These are phyloP conservation scores for Debaryomyces coudertii DNA, from an alignment of 1,139 yeast species.

Conservation along the genomic window DNA sequence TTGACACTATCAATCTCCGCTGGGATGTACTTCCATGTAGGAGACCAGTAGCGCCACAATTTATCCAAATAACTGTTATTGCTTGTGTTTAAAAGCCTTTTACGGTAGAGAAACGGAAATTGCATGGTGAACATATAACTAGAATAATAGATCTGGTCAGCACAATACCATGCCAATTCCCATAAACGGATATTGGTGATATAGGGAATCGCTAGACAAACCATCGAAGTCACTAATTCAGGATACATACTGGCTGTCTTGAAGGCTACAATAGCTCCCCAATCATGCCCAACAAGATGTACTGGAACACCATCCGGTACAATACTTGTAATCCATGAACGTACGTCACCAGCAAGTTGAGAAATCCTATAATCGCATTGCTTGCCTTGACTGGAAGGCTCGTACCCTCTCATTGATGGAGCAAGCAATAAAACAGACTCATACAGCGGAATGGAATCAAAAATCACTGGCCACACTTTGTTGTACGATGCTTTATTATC, in stretches of 20 bases:
- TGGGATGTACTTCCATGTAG: constrained; percentile 35
- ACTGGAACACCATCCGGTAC: constrained; percentile 30
- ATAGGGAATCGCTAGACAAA: constrained; percentile 46
- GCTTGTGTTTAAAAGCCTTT: constrained; percentile 22
- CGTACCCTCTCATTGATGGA: constrained; percentile 49
- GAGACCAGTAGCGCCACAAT: constrained; percentile 49
- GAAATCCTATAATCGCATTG: constrained; percentile 29
- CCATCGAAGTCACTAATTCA: constrained; percentile 38
- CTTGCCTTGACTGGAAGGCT: constrained; percentile 36
- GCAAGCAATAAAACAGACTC: constrained; percentile 32
- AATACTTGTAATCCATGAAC: constrained; percentile 35
- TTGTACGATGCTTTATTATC: constrained; percentile 39
- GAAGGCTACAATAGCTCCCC: constrained; percentile 48
- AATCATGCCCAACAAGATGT: constrained; percentile 49
- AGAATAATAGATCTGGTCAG: constrained; percentile 40
- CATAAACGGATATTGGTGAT: constrained; percentile 30
- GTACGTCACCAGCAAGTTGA: constrained; percentile 41
- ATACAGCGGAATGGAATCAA: constrained; percentile 22
- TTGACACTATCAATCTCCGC: constrained; percentile 35
- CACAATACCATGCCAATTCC: constrained; percentile 34
- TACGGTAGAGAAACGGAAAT: constrained; percentile 26
- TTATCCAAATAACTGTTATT: constrained; percentile 32
- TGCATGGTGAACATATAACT: constrained; percentile 50
- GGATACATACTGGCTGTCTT: constrained; percentile 43
- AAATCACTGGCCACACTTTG: constrained; percentile 29